Base-by-base conservation (phyloP, 140 eudicot species). In the Ambrosia hybrid region DNA sequence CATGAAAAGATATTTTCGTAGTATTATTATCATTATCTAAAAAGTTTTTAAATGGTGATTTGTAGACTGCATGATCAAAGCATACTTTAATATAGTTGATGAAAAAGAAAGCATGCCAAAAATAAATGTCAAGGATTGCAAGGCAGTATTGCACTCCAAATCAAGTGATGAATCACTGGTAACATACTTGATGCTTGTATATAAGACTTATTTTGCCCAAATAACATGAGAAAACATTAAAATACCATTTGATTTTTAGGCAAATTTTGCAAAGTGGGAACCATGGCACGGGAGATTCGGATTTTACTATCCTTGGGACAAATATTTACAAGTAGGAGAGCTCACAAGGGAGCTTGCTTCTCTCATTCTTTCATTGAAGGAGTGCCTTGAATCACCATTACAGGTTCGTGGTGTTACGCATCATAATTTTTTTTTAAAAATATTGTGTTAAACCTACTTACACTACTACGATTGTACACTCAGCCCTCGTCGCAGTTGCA, bases 211-310 rank as follows among this genome's bases (percentile, higher is more conserved):
- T 21, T 21, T 21, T 21, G 26, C 26, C 26, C 26, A 71, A 57
- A 21, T 71, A 71, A 11, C 57, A 71, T 39, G 30, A 58, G 33
- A 3, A 71, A 59, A 43, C 46, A 30, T n/a, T 60, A 17, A 73
- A 9, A 73, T 36, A 52, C 14, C 63, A 53, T 48, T 59, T 63
- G 37, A 48, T 21, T 67, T 77, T 73, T 74, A 92, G 98, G 96
- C 96, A 56, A 92, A 92, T 77, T 85, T 80, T 26, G 97, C 98
- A 51, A 83, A 65, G 74, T 93, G 98, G 98, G 98, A 93, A 79
- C 98, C 97, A 4, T 84, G 98, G 95, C 98, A 93, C 77, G 97
- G 98, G 36, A 91, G 83, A 57, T 90, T 93, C 69, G 95, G 96
- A 57, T 51, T 85, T 0, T 56, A 59, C 38, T 80, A 93, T 86